Base-by-base conservation (phyloP, 768 basidiomycete species). In the Tulasnella sp. region DNA sequence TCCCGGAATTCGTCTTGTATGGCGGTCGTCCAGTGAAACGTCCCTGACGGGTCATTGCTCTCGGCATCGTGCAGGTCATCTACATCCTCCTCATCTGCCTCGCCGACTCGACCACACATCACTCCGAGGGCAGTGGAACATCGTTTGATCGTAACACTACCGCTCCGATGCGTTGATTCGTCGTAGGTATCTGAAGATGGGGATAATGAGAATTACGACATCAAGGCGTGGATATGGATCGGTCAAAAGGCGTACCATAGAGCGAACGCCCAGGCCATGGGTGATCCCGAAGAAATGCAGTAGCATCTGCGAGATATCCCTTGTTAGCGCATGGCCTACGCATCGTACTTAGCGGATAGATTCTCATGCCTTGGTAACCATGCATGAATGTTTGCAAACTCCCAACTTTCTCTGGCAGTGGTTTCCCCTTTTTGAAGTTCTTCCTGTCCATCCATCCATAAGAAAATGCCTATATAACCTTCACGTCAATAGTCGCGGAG, bases 391-490 rank as follows among this genome's bases (percentile, higher is more conserved):
- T 83, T 67, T 95, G 92, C 81, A 92, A 84, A 66, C 86, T 88
- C 7, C 92, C 92, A 51, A 92, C 84, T 73, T 95, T 95, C 61
- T 87, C 88, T 23, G 88, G 88, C 19, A 93, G 70, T 1, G 79
- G 77, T 67, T 90, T 89, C 4, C 86, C 88, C 66, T 92, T 90
- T 73, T 89, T 92, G 9, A 78, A 78, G 3, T 80, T 86, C 67
- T 74, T 87, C 61, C 89, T 76, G 66, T 94, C 91, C 27, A 91
- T 73, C 89, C 89, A 94, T 67, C 91, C 88, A 65, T 94, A 95
- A 71, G 88, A 95, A 71, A 95, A 95, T 4, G 89, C 86, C 82
- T 90, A 64, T 21, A 17, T 11, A 32, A 45, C 30, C 9, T 24
- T 30, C 58, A 17, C 54, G 60, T 34, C 29, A 47, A 65, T 45